Evolutionary conservation across 2,329 filamentous ascomycete species (phyloP), one percentile per base, ranked within the genome.

Genomic region (Hypoxylon sp.): DNA sequence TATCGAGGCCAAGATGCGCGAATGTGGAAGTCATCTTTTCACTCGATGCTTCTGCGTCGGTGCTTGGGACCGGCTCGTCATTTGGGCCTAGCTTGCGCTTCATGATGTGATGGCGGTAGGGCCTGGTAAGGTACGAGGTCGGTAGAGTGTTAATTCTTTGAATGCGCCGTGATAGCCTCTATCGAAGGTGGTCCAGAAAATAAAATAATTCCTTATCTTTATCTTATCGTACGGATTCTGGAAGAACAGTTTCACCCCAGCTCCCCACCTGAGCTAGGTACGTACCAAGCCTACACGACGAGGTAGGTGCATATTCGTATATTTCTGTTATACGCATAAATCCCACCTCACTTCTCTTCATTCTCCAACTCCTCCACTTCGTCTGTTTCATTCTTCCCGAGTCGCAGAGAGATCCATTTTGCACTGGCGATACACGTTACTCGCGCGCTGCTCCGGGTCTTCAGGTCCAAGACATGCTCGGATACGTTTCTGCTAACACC

Each of bases 1-100:
- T 78, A 72, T 99, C 95, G 60, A 99, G 86, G 61, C 87, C 87
- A 60, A 98, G 83, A 54, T 86, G 83, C 63, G 88, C 82, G 71
- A 98, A 99, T 3, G 86, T 86, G 48, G 77, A 18, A 71, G 65
- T 37, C 41, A 23, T 24, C 58, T 50, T 26, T 26, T 55, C 26
- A 24, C 18, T 59, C 18, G 71, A 40, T 50, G 72, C 66, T 45
- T 70, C 69, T 46, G 65, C 63, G 33, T 64, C 68, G 35, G 76
- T 71, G 13, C 71, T 62, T 11, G 74, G 70, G 3, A 75, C 73
- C 4, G 81, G 78, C 62, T 82, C 79, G 69, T 84, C 79, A 62
- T 79, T 81, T 55, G 81, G 78, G 62, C 86, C 79, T 63, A 86
- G 77, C 75, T 88, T 88, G 58, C 85, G 79, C 74, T 88, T 88